phyloP scores from a whole-genome alignment of 2,329 filamentous ascomycete species.

The Fusarium multiceps region DNA sequence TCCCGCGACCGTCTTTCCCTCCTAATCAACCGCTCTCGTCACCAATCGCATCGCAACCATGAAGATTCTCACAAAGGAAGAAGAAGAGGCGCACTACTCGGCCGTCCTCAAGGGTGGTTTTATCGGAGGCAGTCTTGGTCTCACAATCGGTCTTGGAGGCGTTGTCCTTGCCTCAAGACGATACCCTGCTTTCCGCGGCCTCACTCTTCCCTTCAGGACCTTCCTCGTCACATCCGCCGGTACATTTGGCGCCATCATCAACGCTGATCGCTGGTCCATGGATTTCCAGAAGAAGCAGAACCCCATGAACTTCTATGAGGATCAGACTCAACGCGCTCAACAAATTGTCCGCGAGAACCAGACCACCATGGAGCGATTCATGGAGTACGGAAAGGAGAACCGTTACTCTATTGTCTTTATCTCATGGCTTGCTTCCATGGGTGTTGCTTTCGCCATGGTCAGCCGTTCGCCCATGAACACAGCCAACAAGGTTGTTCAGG shows the following conservation, averaged over 20 bases:
- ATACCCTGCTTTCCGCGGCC: slow-evolving; percentile 80
- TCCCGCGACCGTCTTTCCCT: neutral
- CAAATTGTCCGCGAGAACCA: slow-evolving; percentile 68
- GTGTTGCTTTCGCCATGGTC: slow-evolving; percentile 77
- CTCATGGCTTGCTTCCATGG: slow-evolving; percentile 86
- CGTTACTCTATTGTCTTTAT: slow-evolving; percentile 87
- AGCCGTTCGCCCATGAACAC: slow-evolving; percentile 79
- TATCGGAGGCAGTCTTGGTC: slow-evolving; percentile 76
- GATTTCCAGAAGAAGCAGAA: slow-evolving; percentile 77
- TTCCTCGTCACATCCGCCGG: slow-evolving; percentile 87
- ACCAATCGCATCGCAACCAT: slow-evolving; percentile 63
- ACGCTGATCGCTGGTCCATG: slow-evolving; percentile 77
- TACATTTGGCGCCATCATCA: slow-evolving; percentile 89
- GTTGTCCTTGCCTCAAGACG: slow-evolving; percentile 75
- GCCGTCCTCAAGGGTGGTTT: slow-evolving; percentile 83
- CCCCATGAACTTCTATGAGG: slow-evolving; percentile 73
- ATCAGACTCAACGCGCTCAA: slow-evolving; percentile 67
- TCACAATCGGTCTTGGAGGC: slow-evolving; percentile 73
- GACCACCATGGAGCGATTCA: slow-evolving; percentile 67
- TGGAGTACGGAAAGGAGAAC: slow-evolving; percentile 81
- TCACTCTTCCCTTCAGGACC: slow-evolving; percentile 89
- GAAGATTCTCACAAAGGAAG: slow-evolving; percentile 96
- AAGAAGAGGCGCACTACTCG: slow-evolving; percentile 87
- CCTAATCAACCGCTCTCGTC: neutral
- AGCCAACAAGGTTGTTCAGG: slow-evolving; percentile 91